Conservation (phyloP, 495 filamentous ascomycete species). For the Talaromyces ruber region DNA sequence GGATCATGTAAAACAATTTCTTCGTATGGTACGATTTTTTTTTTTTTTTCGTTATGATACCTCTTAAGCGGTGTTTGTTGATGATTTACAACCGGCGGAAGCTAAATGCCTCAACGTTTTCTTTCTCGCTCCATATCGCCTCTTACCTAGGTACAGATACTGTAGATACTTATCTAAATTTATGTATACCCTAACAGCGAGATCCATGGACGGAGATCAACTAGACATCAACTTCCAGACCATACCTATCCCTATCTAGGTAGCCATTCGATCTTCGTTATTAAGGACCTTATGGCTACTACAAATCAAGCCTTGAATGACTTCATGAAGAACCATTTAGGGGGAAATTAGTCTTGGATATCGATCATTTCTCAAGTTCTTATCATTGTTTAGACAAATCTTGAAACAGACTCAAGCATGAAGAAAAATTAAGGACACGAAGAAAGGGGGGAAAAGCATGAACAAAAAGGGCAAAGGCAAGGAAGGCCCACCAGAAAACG, state of each 20-base stretch:
- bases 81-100: not conserved
- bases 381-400: not conserved
- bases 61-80: not conserved
- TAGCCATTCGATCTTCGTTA: too few relatives aligned
- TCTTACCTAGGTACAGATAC: too few relatives aligned
- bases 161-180: not conserved
- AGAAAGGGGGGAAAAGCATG: not conserved
- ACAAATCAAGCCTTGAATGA: too few relatives aligned
- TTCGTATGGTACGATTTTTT: not conserved
- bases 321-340: too few relatives aligned
- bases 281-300: too few relatives aligned
- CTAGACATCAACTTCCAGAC: too few relatives aligned
- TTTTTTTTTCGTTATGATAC: not conserved
- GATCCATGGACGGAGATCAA: too few relatives aligned
- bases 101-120: not conserved
- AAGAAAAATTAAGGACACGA: not conserved
- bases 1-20: not conserved
- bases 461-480: not conserved
- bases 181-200: too few relatives aligned
- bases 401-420: not conserved
- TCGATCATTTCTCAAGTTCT: not conserved
- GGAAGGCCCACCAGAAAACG: not conserved
- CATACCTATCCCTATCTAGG: too few relatives aligned
- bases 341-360: too few relatives aligned
- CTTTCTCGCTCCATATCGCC: too few relatives aligned